Conservation (phyloP, 371 early-diverging fungal genomes). For the Mortierella sp. region DNA sequence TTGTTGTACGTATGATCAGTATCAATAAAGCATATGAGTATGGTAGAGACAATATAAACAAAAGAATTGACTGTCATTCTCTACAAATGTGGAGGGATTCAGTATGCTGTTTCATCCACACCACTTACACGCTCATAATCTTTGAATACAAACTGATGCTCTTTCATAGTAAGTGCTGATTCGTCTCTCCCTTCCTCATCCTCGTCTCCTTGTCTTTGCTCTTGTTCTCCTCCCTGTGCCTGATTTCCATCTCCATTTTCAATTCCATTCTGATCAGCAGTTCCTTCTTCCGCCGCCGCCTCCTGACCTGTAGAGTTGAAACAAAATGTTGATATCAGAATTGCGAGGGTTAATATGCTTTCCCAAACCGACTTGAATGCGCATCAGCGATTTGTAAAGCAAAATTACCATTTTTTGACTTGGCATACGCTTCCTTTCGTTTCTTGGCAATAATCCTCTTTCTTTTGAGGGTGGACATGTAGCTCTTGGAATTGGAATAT, state of each 20-base stretch:
- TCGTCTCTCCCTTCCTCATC: constrained; percentile 37
- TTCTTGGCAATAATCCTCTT: constrained; percentile 12
- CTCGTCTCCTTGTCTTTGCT: constrained; percentile 52
- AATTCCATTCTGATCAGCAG: not conserved
- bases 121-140: constrained; percentile 69
- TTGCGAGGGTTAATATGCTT: not conserved
- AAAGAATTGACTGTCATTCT: not conserved
- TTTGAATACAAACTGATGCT: constrained; percentile 69
- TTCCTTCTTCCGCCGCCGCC: not conserved
- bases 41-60: not conserved
- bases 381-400: too few species aligned
- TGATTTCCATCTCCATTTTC: not conserved
- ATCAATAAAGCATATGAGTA: not conserved
- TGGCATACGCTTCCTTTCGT: not conserved
- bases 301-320: not conserved
- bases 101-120: not conserved
- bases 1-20: not conserved
- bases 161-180: constrained; percentile 48
- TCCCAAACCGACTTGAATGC: not conserved
- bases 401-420: not conserved
- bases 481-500: constrained; percentile 67
- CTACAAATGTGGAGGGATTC: not conserved
- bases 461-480: constrained; percentile 64
- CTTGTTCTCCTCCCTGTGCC: constrained; percentile 18
- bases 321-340: not conserved